Base-by-base conservation (phyloP, 2,329 filamentous ascomycete species). In the Pseudogymnoascus pannorum region DNA sequence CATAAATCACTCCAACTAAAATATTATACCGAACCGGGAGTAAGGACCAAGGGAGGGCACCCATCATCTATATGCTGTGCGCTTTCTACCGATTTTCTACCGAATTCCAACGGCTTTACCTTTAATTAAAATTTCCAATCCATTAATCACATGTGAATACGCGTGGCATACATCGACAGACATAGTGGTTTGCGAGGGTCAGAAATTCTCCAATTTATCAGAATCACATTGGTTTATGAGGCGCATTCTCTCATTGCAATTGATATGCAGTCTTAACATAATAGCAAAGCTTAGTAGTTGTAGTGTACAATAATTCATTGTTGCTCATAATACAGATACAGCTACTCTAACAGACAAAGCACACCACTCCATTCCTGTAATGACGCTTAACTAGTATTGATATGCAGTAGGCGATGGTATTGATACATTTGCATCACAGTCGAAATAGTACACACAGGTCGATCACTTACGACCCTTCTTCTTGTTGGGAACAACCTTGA, bases 401-500 rank as follows among this genome's bases (percentile, higher is more conserved):
- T 54, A 54, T 33, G 48, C 48, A 48, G 42, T 14, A 54, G 48
- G 48, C 48, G n/a, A 54, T 20, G 48, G 9, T 54, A 31, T 54
- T 54, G 48, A 54, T 54, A 54, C 48, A 54, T 18, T 54, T 54
- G 48, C 48, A 54, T 54, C 48, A 54, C 48, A 54, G 48, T 54
- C 11, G 31, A 54, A 58, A 38, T 58, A 35, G 24, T 38, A 38
- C 31, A 58, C 18, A 33, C 31, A 40, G 36, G 22, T 16, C 44
- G 42, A 58, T 69, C 63, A 87, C 80, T 87, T 91, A 79, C 88
- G 88, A 72, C 88, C 87, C 84, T 96, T 96, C 86, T 97, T 97
- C 75, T 94, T 92, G 65, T 87, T 83, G 12, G 91, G 85, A 9
- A 97, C 93, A 60, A 97, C 90, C 79, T 94, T 94, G 78, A 97